These are phyloP conservation scores for Clonostachys byssicola DNA, from an alignment of 2,329 filamentous ascomycete genomes.

Conservation along the genomic window DNA sequence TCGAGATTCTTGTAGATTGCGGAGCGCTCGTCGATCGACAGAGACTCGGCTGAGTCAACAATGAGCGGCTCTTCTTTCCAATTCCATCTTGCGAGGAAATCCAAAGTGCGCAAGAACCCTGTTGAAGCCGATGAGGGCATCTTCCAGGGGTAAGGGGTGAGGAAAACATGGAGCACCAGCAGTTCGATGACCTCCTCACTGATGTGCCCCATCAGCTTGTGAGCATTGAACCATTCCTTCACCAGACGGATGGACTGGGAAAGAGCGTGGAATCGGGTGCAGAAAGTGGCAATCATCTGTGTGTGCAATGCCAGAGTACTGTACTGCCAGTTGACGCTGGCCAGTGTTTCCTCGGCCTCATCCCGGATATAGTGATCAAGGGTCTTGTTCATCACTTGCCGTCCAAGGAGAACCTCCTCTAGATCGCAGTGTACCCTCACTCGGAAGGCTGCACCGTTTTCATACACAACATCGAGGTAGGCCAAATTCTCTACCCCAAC, in stretches of 20 bases:
- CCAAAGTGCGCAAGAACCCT: conserved; percentile 77
- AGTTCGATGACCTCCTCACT: conserved; percentile 81
- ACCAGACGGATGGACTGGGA: conserved; percentile 79
- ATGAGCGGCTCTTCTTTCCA: conserved; percentile 83
- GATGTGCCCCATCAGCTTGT: conserved; percentile 75
- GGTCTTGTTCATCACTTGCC: conserved; percentile 71
- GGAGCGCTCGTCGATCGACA: conserved; percentile 57
- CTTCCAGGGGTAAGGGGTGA: conserved; percentile 77
- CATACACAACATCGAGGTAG: conserved; percentile 78
- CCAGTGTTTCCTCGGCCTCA: conserved; percentile 65
- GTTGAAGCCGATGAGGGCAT: conserved; percentile 71
- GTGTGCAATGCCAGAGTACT: conserved; percentile 72
- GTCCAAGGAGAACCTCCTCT: conserved; percentile 76
- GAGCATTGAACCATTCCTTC: conserved; percentile 85
- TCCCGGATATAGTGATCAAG: conserved; percentile 63
- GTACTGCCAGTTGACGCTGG: conserved; percentile 67
- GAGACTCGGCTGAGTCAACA: conserved; percentile 62
- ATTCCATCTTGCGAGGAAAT: conserved; percentile 83
- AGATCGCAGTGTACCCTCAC: conserved; percentile 86
- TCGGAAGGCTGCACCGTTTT: conserved; percentile 70
- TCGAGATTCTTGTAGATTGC: conserved; percentile 69
- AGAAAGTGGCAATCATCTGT: conserved; percentile 75
- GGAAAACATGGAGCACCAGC: conserved; percentile 71
- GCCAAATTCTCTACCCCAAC: conserved; percentile 69
- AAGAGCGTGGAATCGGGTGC: conserved; percentile 74